Evolutionary conservation across 202 grass and related monocot genomes (phyloP).

Genomic region (Dendrocalamus latiflorus): DNA sequence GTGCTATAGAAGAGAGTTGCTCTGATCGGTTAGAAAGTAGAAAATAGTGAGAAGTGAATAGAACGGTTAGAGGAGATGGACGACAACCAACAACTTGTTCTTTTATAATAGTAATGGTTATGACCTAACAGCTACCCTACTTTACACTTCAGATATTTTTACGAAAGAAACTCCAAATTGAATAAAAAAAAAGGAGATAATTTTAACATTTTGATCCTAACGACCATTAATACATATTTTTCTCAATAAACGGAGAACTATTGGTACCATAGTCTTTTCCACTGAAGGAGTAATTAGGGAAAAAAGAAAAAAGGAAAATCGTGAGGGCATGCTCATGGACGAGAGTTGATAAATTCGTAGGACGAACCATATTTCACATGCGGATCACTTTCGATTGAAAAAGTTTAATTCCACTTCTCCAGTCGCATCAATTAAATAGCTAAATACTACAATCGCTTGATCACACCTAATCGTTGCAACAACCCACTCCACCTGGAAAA

Average conservation of each 20-base stretch:
- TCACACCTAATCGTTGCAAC: slow-evolving; percentile 1
- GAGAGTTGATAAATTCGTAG: neutral
- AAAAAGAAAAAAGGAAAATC: neutral
- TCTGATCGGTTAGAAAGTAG: no score
- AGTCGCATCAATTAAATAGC: neutral
- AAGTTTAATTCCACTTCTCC: neutral
- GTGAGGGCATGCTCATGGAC: neutral
- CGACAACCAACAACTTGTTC: no score
- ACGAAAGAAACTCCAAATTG: no score
- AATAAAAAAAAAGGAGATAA: neutral
- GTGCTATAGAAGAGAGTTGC: no score
- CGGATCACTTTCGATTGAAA: neutral
- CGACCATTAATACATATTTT: no score
- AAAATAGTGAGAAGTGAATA: no score
- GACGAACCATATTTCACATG: neutral
- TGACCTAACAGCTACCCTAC: no score
- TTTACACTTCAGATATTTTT: no score
- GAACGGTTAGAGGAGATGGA: no score
- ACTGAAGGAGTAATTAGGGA: neutral
- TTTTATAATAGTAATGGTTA: no score
- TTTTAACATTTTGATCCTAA: neutral
- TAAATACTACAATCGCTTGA: neutral
- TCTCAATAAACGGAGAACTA: neutral
- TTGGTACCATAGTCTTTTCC: neutral
- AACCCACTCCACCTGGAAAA: neutral